phyloP scores from a whole-genome alignment of 2,329 filamentous ascomycete species.

The Trichoderma lentiforme region DNA sequence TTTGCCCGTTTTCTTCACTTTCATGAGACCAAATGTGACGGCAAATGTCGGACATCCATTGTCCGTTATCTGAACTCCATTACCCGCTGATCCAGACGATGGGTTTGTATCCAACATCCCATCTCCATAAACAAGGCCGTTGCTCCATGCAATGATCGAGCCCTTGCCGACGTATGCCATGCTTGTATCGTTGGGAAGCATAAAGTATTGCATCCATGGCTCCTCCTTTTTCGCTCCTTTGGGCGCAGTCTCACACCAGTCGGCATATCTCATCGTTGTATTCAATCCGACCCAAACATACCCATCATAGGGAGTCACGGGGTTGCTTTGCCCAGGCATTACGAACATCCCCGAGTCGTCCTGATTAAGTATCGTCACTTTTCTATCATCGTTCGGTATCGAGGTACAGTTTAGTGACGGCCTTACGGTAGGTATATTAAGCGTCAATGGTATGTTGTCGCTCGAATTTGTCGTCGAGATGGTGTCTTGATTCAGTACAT shows the following conservation, averaged over 20 bases:
- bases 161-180: constrained; percentile 5
- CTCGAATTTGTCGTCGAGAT: not conserved
- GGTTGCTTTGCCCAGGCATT: not conserved
- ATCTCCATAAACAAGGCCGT: not conserved
- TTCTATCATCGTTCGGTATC: not conserved
- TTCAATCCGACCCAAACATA: constrained; percentile 4
- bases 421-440: not conserved
- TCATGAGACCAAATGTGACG: not conserved
- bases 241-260: not conserved
- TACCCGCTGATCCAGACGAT: not conserved
- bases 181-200: constrained; percentile 10
- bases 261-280: not conserved
- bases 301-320: not conserved
- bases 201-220: constrained; percentile 12
- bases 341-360: not conserved
- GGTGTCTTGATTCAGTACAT: not conserved
- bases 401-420: not conserved
- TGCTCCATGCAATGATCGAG: not conserved
- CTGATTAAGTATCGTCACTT: not conserved
- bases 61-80: not conserved
- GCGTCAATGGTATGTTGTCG: not conserved
- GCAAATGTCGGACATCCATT: constrained; percentile 10
- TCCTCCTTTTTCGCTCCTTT: not conserved
- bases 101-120: not conserved
- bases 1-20: not conserved